Evolutionary conservation across 106 monocot genomes (phyloP), one percentile per base, ranked within the genome.

Genomic region (Ottelia alismoides): DNA sequence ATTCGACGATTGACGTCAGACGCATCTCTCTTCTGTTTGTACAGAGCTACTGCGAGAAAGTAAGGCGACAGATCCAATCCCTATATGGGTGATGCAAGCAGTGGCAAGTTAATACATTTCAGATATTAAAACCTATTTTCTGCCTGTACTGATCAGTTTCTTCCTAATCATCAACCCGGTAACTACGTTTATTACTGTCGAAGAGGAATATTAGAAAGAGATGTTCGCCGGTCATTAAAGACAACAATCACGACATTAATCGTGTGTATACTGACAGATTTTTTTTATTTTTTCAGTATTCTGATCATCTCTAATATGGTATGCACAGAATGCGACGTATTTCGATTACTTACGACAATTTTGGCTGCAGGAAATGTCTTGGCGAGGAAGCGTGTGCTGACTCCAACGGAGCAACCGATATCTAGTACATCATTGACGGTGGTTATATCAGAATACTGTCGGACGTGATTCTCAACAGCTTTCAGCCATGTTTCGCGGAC

Each of bases 51-150:
- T 25, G 89, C 67, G 54, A 90, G 76, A 50, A 90, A 90, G 44
- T 90, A 90, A 12, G 89, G 89, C 24, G 89, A 90, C 49, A 90
- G 71, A 64, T 90, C 84, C 50, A 90, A 31, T 18, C 89, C 84
- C 89, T 88, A 54, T 24, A 66, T 18, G 30, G 4, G n/a, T 60
- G 25, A 65, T 25, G 65, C 11, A 28, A 22, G 24, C 26, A n/a
- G n/a, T n/a, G n/a, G n/a, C n/a, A n/a, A n/a, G n/a, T n/a, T n/a
- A n/a, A n/a, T n/a, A n/a, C n/a, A n/a, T n/a, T n/a, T n/a, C n/a
- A n/a, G n/a, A n/a, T n/a, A n/a, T n/a, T n/a, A n/a, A n/a, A n/a
- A n/a, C n/a, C n/a, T n/a, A n/a, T n/a, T n/a, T n/a, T n/a, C n/a
- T n/a, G n/a, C n/a, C n/a, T n/a, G n/a, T n/a, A n/a, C n/a, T n/a